These are phyloP conservation scores for Punctularia strigosozonata DNA, from an alignment of 768 basidiomycete genomes.

Conservation along the genomic window DNA sequence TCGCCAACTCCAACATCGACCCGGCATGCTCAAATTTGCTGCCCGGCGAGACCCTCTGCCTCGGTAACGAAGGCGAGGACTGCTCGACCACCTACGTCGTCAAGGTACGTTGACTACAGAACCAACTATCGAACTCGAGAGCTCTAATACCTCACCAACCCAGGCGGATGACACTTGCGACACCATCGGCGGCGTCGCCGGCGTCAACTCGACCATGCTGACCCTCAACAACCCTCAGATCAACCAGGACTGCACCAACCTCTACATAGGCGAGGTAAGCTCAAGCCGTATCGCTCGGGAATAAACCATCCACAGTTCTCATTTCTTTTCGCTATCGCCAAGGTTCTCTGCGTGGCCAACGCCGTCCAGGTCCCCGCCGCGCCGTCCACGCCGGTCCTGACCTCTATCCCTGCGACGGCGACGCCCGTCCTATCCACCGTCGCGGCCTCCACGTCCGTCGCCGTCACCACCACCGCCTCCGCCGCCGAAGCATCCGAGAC, in stretches of 20 bases:
- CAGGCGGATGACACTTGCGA: slow-evolving; percentile 45
- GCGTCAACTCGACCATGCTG: slow-evolving; percentile 43
- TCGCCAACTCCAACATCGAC: slow-evolving; percentile 46
- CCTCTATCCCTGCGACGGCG: slow-evolving; percentile 11
- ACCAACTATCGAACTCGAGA: no score
- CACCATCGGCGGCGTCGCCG: slow-evolving; percentile 23
- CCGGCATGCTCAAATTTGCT: slow-evolving; percentile 45
- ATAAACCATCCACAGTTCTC: slow-evolving; percentile 2
- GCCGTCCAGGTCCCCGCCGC: slow-evolving; percentile 27
- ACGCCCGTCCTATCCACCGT: no score
- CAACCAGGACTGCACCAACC: slow-evolving; percentile 39
- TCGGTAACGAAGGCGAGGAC: slow-evolving; percentile 48
- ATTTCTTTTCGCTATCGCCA: not conserved
- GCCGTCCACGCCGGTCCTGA: slow-evolving; percentile 5
- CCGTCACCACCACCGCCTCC: slow-evolving; percentile 8
- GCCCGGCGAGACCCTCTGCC: slow-evolving; percentile 41
- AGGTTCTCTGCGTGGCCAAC: slow-evolving; percentile 45
- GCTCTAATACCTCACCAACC: no score
- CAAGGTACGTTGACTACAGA: no score
- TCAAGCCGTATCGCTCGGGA: not conserved
- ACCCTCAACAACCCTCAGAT: slow-evolving; percentile 69
- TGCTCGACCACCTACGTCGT: slow-evolving; percentile 54
- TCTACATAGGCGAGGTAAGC: slow-evolving; percentile 68
- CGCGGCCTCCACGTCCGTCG: slow-evolving; percentile 5
- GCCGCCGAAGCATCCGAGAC: slow-evolving; percentile 5